Evolutionary conservation across 2,329 filamentous ascomycete species (phyloP), one percentile per base, ranked within the genome.

Genomic region (Hymenoscyphus salicellus): DNA sequence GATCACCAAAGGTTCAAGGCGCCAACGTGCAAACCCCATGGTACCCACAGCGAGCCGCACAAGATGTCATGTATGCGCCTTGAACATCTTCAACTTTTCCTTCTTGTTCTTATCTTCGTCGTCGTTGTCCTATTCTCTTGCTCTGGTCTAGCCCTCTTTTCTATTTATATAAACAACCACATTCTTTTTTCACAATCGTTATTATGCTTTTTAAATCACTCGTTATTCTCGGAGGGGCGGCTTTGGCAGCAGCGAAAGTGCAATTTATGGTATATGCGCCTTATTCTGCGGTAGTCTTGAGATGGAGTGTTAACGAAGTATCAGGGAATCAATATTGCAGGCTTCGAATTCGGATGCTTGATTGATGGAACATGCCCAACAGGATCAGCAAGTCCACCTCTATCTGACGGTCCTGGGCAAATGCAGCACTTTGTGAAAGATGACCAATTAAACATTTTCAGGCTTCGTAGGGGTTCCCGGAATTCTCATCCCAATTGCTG

Each of bases 401-500:
- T 38, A 5, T 60, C 46, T 26, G 71, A 74, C 64, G 72, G 70
- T 2, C 33, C 65, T 4, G 72, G 70, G 8, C 72, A 74, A 52
- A 73, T 73, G 71, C 61, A 82, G 62, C 85, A 87, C 70, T 87
- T 86, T 67, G 77, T 80, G 55, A 78, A 78, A 7, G 79, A 84
- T 61, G 80, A 84, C 70, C 78, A 79, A 61, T 77, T 87, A 65
- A 87, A 86, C 72, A 76, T 84, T 38, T 83, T 86, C 74, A 82
- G 84, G 46, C 76, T 89, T 16, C 84, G 69, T 73, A 65, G 49
- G 83, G 36, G 87, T 75, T 89, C 84, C 14, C 85, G 85, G 0
- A 85, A 87, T 72, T 90, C 88, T 86, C 87, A 90, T 32, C 82
- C 84, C 55, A 87, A 36, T 5, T 20, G 32, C n/a, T 49, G 32